Percentiles rank a stretch among this genome's conserved stretches.
These are phyloP conservation scores for Pestalotiopsis fici DNA, from an alignment of 2,329 filamentous ascomycete genomes.

Conservation along the genomic window DNA sequence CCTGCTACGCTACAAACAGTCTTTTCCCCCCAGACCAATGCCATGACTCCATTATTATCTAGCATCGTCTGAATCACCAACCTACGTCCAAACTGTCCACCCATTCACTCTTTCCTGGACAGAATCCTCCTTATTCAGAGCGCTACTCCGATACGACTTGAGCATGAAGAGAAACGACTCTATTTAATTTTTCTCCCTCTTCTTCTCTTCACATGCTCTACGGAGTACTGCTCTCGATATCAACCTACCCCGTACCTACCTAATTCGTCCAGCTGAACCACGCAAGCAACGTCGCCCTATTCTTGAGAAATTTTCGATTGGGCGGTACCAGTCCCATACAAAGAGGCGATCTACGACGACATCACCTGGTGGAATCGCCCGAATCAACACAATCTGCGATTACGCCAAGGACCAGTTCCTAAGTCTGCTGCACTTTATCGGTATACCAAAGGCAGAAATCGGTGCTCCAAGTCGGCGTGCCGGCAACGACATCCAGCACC, in stretches of 20 bases:
- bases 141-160: not conserved
- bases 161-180: not conserved
- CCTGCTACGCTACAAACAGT: not conserved
- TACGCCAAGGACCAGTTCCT: not conserved
- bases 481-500: conserved; percentile 7
- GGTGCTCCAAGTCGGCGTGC: conserved; percentile 4
- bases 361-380: not conserved
- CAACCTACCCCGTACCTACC: not conserved
- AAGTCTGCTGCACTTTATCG: not conserved
- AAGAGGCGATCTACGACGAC: not conserved
- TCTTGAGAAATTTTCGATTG: not conserved
- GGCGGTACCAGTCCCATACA: not conserved
- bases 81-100: not conserved
- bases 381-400: not conserved
- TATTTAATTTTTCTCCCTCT: not conserved
- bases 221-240: not conserved
- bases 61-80: not conserved
- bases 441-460: too few species aligned
- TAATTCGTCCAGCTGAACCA: not conserved
- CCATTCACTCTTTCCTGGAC: not conserved
- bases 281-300: not conserved
- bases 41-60: not conserved
- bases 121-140: not conserved
- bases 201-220: not conserved
- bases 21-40: not conserved